phyloP scores from a whole-genome alignment of 2,329 filamentous ascomycete genomes.

The Biscogniauxia marginata region DNA sequence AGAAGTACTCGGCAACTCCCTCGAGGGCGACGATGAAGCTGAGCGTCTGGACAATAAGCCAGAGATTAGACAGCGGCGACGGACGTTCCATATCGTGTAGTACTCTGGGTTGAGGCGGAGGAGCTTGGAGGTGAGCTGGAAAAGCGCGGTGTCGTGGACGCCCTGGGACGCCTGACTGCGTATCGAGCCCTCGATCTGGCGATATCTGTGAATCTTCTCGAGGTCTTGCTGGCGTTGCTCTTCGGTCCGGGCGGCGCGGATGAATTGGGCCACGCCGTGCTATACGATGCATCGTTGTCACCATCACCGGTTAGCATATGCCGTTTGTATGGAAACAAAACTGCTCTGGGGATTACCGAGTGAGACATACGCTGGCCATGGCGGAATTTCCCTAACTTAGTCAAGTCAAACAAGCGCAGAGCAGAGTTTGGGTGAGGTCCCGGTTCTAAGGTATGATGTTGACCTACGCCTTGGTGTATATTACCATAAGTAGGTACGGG shows the following conservation, averaged over 20 bases:
- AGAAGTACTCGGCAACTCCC: slow-evolving; percentile 53
- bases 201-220: slow-evolving; percentile 74
- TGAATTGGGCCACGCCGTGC: slow-evolving; percentile 80
- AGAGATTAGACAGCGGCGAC: slow-evolving; percentile 67
- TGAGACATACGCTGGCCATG: too few species aligned
- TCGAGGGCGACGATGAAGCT: slow-evolving; percentile 49
- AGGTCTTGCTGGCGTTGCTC: slow-evolving; percentile 70
- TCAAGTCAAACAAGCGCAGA: too few species aligned
- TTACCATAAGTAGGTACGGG: too few species aligned
- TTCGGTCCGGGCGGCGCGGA: slow-evolving; percentile 58
- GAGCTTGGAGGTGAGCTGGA: slow-evolving; percentile 69
- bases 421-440: too few species aligned
- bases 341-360: too few species aligned
- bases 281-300: too few species aligned
- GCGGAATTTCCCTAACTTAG: too few species aligned
- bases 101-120: slow-evolving; percentile 80
- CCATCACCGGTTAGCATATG: background rate
- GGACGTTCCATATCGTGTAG: slow-evolving; percentile 89
- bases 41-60: slow-evolving; percentile 53
- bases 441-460: too few species aligned
- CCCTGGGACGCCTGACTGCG: slow-evolving; percentile 55
- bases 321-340: too few species aligned
- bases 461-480: too few species aligned
- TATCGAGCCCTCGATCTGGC: slow-evolving; percentile 66
- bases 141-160: slow-evolving; percentile 50